Percentiles rank a stretch among this genome's conserved stretches.
Conservation (phyloP, 192 early-diverging fungal species). For the Backusella tarrabulga region DNA sequence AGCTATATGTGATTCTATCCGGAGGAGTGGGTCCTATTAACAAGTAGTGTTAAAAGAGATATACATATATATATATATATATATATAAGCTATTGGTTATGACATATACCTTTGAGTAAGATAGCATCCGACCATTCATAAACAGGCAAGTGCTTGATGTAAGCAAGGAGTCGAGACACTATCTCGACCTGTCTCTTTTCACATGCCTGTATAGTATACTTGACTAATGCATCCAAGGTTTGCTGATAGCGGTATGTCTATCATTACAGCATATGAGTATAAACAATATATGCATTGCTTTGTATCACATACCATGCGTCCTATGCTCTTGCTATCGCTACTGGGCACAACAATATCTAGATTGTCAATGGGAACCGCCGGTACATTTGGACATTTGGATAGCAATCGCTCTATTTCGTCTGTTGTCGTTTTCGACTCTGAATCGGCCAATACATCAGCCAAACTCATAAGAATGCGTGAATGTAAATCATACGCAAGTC, state of each 20-base stretch:
- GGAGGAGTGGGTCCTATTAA: constrained; percentile 17
- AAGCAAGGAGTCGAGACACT: constrained; percentile 24
- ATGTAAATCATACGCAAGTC: constrained; percentile 52
- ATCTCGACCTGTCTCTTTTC: constrained; percentile 13
- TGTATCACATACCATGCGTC: constrained; percentile 3
- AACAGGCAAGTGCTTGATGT: constrained; percentile 26
- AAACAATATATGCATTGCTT: not conserved
- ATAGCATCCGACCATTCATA: constrained; percentile 27
- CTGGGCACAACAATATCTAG: not conserved
- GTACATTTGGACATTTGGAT: constrained; percentile 34
- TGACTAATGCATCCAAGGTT: constrained; percentile 26
- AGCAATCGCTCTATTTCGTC: constrained; percentile 40
- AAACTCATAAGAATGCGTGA: constrained; percentile 48
- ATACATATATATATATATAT: no score
- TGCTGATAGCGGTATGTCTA: constrained; percentile 31
- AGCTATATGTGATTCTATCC: constrained; percentile 39
- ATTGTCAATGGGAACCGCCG: not conserved
- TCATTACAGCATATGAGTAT: not conserved
- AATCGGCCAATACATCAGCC: constrained; percentile 42
- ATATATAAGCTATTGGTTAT: no score
- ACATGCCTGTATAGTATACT: constrained; percentile 15
- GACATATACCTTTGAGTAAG: constrained; percentile 27
- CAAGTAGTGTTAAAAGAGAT: not conserved
- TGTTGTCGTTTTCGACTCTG: constrained; percentile 32
- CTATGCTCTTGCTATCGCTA: not conserved